These are phyloP conservation scores for Paraleonurus japonicus DNA, from an alignment of 257 asterid genomes.

Conservation along the genomic window DNA sequence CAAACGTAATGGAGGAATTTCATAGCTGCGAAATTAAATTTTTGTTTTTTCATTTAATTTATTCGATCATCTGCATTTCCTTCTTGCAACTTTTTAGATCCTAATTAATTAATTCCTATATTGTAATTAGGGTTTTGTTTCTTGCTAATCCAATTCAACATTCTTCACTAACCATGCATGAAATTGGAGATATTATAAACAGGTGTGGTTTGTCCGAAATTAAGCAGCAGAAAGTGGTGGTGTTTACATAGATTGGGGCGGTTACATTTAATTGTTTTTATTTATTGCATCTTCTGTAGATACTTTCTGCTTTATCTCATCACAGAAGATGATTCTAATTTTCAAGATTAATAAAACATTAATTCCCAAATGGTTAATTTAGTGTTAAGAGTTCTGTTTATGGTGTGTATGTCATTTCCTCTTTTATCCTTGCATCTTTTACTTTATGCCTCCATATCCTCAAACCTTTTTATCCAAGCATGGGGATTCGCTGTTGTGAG, in stretches of 20 bases:
- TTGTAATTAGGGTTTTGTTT: background rate
- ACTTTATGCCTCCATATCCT: conserved; percentile 35
- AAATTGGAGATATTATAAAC: background rate
- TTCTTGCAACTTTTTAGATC: background rate
- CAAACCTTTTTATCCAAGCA: conserved; percentile 31
- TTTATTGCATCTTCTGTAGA: conserved; percentile 16
- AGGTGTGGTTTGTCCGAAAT: conserved; percentile 44
- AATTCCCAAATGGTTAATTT: conserved; percentile 9
- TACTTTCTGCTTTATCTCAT: conserved; percentile 25
- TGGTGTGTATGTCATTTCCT: conserved; percentile 20
- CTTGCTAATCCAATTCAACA: background rate
- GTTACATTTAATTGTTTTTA: conserved; percentile 2
- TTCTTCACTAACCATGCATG: conserved; percentile 14
- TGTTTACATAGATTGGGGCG: conserved; percentile 17
- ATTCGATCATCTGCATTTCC: background rate
- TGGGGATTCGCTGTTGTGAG: conserved; percentile 10
- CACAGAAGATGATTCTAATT: conserved; percentile 16
- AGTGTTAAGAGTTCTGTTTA: background rate
- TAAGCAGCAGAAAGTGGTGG: conserved; percentile 50
- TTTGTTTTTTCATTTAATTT: background rate
- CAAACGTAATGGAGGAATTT: conserved; percentile 24
- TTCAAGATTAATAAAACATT: background rate
- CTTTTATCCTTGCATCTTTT: conserved; percentile 27
- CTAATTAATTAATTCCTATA: too few relatives aligned
- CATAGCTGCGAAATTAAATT: conserved; percentile 19